A percentile compares a stretch with the other conserved stretches of the same genome.
Conservation (phyloP, 1,284 basidiomycete genomes). For the Leccinum ponderosum region DNA sequence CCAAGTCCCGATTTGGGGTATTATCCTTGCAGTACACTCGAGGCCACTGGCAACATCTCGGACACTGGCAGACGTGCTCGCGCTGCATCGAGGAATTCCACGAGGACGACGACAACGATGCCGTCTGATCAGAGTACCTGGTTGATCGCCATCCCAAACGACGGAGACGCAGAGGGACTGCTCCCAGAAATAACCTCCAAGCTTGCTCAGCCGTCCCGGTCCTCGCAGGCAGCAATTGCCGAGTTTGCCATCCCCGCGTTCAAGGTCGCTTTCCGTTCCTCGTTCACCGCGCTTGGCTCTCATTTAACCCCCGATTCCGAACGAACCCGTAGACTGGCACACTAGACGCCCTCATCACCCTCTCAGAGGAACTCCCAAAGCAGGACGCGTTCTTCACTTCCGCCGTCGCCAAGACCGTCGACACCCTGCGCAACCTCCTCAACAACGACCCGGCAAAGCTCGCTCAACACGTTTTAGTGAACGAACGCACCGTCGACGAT, state of each 20-base stretch:
- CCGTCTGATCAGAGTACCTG: constrained; percentile 86
- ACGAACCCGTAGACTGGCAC: constrained; percentile 79
- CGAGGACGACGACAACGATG: constrained; percentile 44
- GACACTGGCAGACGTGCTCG: neutral
- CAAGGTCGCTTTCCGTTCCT: constrained; percentile 53
- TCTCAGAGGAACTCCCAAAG: constrained; percentile 94
- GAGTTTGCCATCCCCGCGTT: constrained; percentile 72
- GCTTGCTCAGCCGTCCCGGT: constrained; percentile 54
- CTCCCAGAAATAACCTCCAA: constrained; percentile 63
- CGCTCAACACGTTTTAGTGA: constrained; percentile 80
- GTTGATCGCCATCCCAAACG: constrained; percentile 73
- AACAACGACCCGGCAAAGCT: constrained; percentile 89
- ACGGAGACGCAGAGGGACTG: constrained; percentile 73
- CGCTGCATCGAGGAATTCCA: constrained; percentile 4
- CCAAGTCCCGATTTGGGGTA: constrained; percentile 23
- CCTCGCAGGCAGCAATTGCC: constrained; percentile 47
- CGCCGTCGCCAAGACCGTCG: constrained; percentile 90
- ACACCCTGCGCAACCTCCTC: constrained; percentile 88
- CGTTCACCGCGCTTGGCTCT: neutral
- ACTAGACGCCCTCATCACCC: constrained; percentile 83
- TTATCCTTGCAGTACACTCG: neutral
- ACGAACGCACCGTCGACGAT: constrained; percentile 80
- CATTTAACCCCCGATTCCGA: constrained; percentile 14
- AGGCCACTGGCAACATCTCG: neutral
- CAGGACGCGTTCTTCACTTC: constrained; percentile 87